Conservation (phyloP, 768 basidiomycete genomes). For the Podaxis sp. region DNA sequence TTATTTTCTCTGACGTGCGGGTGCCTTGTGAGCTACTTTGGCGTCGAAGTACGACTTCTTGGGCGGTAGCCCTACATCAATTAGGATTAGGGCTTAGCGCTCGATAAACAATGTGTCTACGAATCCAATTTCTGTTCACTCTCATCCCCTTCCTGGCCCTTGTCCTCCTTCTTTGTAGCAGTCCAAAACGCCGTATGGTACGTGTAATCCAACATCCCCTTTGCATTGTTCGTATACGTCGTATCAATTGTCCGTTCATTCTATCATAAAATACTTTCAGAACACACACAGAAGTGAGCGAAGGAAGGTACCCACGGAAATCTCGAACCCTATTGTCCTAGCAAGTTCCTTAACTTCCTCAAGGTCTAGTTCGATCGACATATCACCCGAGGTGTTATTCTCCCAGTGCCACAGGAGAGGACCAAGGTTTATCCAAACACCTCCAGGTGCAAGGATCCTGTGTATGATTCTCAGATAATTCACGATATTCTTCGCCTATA, state of each 20-base stretch:
- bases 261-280: constrained; percentile 35
- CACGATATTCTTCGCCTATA: constrained; percentile 88
- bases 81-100: too few relatives aligned
- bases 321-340: constrained; percentile 73
- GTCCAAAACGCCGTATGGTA: constrained; percentile 89
- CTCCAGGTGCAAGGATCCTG: constrained; percentile 77
- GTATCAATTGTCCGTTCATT: constrained; percentile 79
- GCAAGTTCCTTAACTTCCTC: constrained; percentile 84
- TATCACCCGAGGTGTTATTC: constrained; percentile 78
- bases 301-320: constrained; percentile 56
- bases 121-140: neutral
- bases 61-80: too few relatives aligned
- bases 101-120: neutral
- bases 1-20: too few relatives aligned
- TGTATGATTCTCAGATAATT: constrained; percentile 89
- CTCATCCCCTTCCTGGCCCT: neutral
- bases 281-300: neutral
- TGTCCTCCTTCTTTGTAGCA: constrained; percentile 43
- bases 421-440: constrained; percentile 91
- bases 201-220: constrained; percentile 80
- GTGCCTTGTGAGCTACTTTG: too few relatives aligned
- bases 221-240: constrained; percentile 82
- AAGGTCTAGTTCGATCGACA: constrained; percentile 85
- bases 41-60: too few relatives aligned
- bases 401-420: constrained; percentile 98